These are phyloP conservation scores for Aspergillus melleus DNA, from an alignment of 2,329 filamentous ascomycete species.

Conservation along the genomic window DNA sequence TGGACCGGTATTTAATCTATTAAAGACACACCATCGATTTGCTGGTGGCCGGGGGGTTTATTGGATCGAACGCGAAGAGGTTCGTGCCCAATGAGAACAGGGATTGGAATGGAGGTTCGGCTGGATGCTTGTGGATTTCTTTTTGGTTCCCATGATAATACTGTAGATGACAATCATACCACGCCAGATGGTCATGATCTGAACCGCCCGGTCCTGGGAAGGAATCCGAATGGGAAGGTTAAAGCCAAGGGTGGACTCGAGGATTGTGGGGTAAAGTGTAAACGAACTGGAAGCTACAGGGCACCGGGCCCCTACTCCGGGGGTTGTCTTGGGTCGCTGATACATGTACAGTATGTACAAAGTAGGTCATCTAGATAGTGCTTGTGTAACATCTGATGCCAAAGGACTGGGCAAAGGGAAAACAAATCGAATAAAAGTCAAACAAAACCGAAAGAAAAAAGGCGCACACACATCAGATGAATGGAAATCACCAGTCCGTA, in stretches of 20 bases:
- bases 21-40: background rate
- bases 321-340: too few species aligned
- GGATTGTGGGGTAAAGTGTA: background rate
- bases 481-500: too few species aligned
- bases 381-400: background rate
- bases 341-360: background rate
- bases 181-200: background rate
- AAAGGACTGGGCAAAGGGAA: background rate
- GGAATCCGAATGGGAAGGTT: background rate
- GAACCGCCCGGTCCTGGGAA: background rate
- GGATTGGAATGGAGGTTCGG: background rate
- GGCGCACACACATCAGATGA: background rate
- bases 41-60: background rate
- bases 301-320: background rate
- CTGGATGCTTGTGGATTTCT: background rate
- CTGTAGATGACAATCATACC: background rate
- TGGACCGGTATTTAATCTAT: background rate
- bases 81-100: conserved; percentile 4
- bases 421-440: background rate
- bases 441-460: background rate
- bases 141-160: background rate
- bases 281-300: background rate
- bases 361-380: background rate
- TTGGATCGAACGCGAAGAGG: background rate
- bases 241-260: background rate